Conservation (phyloP, 2,329 filamentous ascomycete species). For the Venturia pyrina region DNA sequence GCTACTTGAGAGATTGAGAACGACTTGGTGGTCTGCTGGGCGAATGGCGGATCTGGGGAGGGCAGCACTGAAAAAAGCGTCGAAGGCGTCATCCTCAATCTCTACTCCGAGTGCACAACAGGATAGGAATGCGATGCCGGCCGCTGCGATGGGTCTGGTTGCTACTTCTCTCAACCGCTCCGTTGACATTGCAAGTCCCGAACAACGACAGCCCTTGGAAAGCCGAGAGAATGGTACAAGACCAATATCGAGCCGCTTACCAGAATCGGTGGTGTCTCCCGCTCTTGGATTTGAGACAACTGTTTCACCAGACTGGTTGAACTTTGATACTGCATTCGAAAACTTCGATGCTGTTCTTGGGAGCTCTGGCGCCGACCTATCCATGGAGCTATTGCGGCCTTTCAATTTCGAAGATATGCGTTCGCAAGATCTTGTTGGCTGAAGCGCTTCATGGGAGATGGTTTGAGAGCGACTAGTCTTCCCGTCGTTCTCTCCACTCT, state of each 20-base stretch:
- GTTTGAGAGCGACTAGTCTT: background rate
- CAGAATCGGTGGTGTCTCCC: background rate
- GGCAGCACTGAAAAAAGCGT: conserved; percentile 28
- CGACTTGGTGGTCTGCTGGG: conserved; percentile 36
- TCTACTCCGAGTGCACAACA: background rate
- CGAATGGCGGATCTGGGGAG: conserved; percentile 34
- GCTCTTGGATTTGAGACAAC: background rate
- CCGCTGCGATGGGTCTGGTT: background rate
- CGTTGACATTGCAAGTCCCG: background rate
- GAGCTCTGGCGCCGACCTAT: conserved; percentile 12
- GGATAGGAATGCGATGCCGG: background rate
- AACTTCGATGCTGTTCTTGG: conserved; percentile 15
- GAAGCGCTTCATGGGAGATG: background rate
- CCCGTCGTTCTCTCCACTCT: background rate
- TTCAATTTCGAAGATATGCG: conserved; percentile 9
- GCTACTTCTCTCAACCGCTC: background rate
- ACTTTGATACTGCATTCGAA: conserved; percentile 13
- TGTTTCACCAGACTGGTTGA: conserved; percentile 11
- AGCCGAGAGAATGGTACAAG: background rate
- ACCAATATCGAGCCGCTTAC: background rate
- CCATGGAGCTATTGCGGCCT: conserved; percentile 9
- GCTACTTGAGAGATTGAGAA: conserved; percentile 33
- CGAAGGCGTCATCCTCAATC: background rate
- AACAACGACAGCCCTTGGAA: background rate
- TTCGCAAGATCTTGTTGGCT: background rate